Conservation (phyloP, 2,329 filamentous ascomycete species). For the Stromatinia cepivora region DNA sequence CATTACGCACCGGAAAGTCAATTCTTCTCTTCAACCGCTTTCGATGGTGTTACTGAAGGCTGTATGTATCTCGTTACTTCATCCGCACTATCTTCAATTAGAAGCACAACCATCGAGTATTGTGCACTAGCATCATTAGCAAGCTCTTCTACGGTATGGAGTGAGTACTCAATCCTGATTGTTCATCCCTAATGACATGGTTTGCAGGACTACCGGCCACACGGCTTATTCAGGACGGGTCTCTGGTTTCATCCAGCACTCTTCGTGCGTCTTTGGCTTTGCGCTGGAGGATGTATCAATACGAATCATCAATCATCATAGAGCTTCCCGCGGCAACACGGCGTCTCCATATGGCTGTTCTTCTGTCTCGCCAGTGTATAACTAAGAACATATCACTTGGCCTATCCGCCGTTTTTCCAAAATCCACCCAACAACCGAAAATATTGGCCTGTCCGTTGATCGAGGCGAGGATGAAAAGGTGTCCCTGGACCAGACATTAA, state of each 20-base stretch:
- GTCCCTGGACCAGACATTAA: no score
- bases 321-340: constrained; percentile 36
- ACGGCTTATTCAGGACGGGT: neutral
- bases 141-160: constrained; percentile 51
- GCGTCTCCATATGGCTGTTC: constrained; percentile 49
- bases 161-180: neutral
- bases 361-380: no score
- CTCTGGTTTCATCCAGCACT: neutral
- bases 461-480: no score
- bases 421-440: no score
- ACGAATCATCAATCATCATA: neutral
- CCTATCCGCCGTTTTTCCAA: no score
- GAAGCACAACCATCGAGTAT: constrained; percentile 70
- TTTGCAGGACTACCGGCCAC: neutral
- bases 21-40: no score
- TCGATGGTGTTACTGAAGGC: neutral
- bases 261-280: no score
- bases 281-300: neutral
- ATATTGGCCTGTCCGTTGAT: no score
- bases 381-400: no score
- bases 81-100: constrained; percentile 59
- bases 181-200: neutral
- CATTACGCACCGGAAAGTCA: no score
- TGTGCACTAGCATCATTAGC: constrained; percentile 68
- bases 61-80: constrained; percentile 45